Evolutionary conservation across 176 grass and related monocot species (phyloP), one percentile per base, ranked within the genome.

Genomic region (Tillandsia leiboldiana): DNA sequence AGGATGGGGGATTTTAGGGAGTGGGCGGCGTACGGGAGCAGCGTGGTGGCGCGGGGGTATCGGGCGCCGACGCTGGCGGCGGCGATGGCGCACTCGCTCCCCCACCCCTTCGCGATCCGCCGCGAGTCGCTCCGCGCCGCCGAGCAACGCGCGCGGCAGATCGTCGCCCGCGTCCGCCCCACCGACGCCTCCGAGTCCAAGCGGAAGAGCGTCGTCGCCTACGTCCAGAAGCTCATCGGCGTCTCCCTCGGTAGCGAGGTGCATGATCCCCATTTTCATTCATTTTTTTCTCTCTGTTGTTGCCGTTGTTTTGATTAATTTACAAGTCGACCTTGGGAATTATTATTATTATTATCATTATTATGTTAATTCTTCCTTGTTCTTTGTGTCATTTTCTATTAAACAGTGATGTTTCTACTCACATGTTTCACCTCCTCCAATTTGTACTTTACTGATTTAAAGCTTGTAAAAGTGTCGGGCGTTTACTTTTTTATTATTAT

Each of bases 171-270:
- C 78, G 83, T 87, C 23, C 81, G 69, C 72, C 92, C 92, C 52
- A 96, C 88, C 42, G 65, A 62, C 53, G 88, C 73, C 26, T 91
- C 92, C 7, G 83, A 92, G 28, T 68, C 57, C 26, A 83, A 82
- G 48, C 77, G 88, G 42, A 80, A 54, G 0, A 65, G 58, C 42
- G 81, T 96, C 68, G 18, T 92, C 48, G 24, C 62, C 48, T 87
- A 87, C 73, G 76, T 77, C 10, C 81, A 75, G 42, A 83, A 87
- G 75, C 86, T 92, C 54, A 48, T 96, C 58, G 86, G 83, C 9
- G 23, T 79, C 14, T 66, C 83, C 26, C 76, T 89, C 51, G 83
- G 81, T 15, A 82, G 75, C 81, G 86, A 89, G 86, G 92, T 91
- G 24, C 24, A 24, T 24, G 48, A 70, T 64, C 18, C 1, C 0